Base-by-base conservation (phyloP, 2,329 filamentous ascomycete species). In the Fusarium pseudocircinatum region DNA sequence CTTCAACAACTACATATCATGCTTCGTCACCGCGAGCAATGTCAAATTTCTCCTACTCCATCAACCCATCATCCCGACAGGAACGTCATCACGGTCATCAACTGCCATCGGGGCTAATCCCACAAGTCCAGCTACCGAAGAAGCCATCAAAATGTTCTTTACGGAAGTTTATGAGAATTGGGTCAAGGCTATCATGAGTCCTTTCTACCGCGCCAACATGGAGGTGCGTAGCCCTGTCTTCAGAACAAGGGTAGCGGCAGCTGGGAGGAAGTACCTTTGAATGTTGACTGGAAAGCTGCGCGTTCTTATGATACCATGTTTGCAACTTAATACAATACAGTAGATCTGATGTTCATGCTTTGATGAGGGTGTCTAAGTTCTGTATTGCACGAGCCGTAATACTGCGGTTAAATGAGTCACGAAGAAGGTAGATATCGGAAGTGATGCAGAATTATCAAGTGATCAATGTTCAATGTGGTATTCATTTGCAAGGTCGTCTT, bases 141-240 rank as follows among this genome's bases (percentile, higher is more conserved):
- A 99, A 84, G 96, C 96, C 9, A 93, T 98, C 77, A 91, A 94
- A 81, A 94, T 94, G 83, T 99, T 98, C 85, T 97, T 99, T 85
- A 88, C 89, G 22, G 96, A 99, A 81, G 93, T 98, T 18, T 98
- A 98, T 84, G 96, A 99, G 84, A 94, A 92, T 76, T 99, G 96
- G 92, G 90, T 97, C 74, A 99, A 99, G 87, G 94, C 95, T 18
- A 91, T 95, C 65, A 98, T 99, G 96, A 98, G 91, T 80, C 96
- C 96, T 0, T 99, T 99, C 82, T 98, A 98, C 85, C 88, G 89
- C 60, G 90, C 92, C 62, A 96, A 97, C 74, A 93, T 93, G 87
- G 92, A 94, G 76, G 91, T 99, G 59, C 91, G 88, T 79, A 98
- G 95, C 82, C 93, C 94, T 0, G 89, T 98, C 3, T 99, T 99